Percentiles rank a stretch among this genome's conserved stretches.
phyloP scores from a whole-genome alignment of 2,329 filamentous ascomycete species.

The Ascochyta koolunga region DNA sequence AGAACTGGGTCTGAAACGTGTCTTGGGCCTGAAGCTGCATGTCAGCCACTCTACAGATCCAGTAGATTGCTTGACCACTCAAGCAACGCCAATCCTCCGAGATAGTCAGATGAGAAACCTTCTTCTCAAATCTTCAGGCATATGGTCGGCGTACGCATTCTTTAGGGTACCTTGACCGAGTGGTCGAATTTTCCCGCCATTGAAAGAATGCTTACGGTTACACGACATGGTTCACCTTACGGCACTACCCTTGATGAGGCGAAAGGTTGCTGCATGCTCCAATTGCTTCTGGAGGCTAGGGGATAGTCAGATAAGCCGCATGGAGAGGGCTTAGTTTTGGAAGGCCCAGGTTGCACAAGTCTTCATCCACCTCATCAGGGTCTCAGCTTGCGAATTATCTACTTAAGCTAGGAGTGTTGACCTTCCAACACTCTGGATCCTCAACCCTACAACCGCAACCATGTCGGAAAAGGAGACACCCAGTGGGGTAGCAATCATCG shows the following conservation, averaged over 20 bases:
- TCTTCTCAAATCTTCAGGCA: slow-evolving; percentile 6
- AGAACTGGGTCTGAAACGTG: slow-evolving; percentile 3
- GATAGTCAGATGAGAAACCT: slow-evolving; percentile 10
- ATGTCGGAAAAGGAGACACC: slow-evolving; percentile 21
- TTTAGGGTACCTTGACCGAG: slow-evolving; percentile 9
- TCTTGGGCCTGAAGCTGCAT: slow-evolving; percentile 19
- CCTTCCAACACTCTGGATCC: neutral
- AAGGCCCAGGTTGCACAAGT: slow-evolving; percentile 5
- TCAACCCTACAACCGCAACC: neutral
- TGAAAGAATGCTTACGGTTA: slow-evolving; percentile 16
- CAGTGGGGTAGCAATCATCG: slow-evolving; percentile 11
- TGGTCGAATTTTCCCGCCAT: slow-evolving; percentile 13
- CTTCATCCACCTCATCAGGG: neutral
- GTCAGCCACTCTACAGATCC: slow-evolving; percentile 26
- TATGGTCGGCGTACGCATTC: slow-evolving; percentile 10
- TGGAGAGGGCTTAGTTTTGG: neutral
- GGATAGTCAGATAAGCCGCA: slow-evolving; percentile 12
- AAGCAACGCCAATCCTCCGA: slow-evolving; percentile 21
- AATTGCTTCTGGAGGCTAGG: neutral
- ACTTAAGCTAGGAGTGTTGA: slow-evolving; percentile 2
- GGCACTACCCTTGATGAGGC: slow-evolving; percentile 9
- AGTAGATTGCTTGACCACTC: slow-evolving; percentile 25
- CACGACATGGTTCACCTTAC: slow-evolving; percentile 17
- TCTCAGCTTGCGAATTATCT: slow-evolving; percentile 1
- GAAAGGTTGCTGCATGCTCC: slow-evolving; percentile 5